Conservation (phyloP, 805 yeast species). For the Metschnikowia baotianmanensis region DNA sequence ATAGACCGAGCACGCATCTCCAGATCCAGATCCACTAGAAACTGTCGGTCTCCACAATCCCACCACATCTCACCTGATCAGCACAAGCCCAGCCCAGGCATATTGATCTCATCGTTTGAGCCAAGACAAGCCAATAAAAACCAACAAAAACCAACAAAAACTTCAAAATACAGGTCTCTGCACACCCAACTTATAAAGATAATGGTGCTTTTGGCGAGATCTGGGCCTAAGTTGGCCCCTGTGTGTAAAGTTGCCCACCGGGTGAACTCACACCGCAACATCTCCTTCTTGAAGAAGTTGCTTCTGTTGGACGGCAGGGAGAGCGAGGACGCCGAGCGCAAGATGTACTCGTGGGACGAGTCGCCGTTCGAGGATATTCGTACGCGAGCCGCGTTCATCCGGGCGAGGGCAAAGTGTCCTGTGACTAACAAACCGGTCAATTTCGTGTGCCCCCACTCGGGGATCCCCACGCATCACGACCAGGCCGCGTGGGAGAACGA, state of each 20-base stretch:
- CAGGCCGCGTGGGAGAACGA: conserved; percentile 88
- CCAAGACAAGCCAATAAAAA: not conserved
- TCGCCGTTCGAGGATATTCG: conserved; percentile 87
- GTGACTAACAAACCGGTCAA: conserved; percentile 78
- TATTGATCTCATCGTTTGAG: too few relatives aligned
- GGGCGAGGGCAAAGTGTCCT: conserved; percentile 87
- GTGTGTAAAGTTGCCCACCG: conserved; percentile 2
- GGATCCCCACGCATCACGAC: conserved; percentile 94
- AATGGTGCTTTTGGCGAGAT: conserved; percentile 12
- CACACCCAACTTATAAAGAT: not conserved
- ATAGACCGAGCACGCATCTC: conserved; percentile 6
- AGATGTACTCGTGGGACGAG: conserved; percentile 76
- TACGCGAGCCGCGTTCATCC: conserved; percentile 86
- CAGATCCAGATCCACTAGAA: too few relatives aligned
- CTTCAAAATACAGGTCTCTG: not conserved
- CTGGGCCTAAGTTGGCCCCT: conserved; percentile 8
- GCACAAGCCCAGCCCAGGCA: too few relatives aligned
- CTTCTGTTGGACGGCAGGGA: conserved; percentile 35
- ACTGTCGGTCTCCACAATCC: too few relatives aligned
- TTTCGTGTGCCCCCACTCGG: conserved; percentile 88
- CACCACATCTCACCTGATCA: too few relatives aligned
- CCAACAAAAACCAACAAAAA: not conserved
- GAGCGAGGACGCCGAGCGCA: conserved; percentile 26
- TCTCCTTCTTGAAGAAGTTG: conserved; percentile 39
- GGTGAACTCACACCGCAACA: conserved; percentile 14